phyloP scores from a whole-genome alignment of 768 basidiomycete species.

The Heimioporus sp. region DNA sequence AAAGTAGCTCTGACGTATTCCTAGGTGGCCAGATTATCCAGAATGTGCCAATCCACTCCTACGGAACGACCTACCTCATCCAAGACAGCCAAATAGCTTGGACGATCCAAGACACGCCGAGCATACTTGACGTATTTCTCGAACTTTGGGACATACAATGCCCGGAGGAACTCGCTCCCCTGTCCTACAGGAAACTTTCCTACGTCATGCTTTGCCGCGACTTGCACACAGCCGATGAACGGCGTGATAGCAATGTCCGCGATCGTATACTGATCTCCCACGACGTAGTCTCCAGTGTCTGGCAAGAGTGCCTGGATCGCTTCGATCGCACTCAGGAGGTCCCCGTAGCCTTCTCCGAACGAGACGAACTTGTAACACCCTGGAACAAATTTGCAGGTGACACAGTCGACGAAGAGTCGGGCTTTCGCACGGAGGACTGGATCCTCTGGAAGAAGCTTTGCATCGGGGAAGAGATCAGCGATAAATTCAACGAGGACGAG shows the following conservation, averaged over 20 bases:
- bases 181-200: constrained; percentile 50
- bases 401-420: constrained; percentile 61
- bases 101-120: constrained; percentile 45
- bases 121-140: constrained; percentile 50
- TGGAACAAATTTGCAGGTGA: constrained; percentile 45
- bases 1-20: constrained; percentile 7
- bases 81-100: constrained; percentile 56
- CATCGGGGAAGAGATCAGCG: constrained; percentile 53
- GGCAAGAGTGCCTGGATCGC: constrained; percentile 52
- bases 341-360: constrained; percentile 40
- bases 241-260: constrained; percentile 63
- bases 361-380: constrained; percentile 36
- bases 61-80: constrained; percentile 40
- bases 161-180: constrained; percentile 43
- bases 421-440: constrained; percentile 55
- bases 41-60: no score
- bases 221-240: constrained; percentile 54
- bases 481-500: constrained; percentile 66
- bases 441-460: constrained; percentile 50
- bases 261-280: constrained; percentile 37
- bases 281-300: constrained; percentile 36
- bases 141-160: constrained; percentile 41
- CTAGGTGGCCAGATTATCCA: constrained; percentile 1
- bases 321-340: constrained; percentile 43
- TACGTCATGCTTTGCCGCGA: constrained; percentile 46